These are phyloP conservation scores for Phialophora chinensis DNA, from an alignment of 2,329 filamentous ascomycete species.

Conservation along the genomic window DNA sequence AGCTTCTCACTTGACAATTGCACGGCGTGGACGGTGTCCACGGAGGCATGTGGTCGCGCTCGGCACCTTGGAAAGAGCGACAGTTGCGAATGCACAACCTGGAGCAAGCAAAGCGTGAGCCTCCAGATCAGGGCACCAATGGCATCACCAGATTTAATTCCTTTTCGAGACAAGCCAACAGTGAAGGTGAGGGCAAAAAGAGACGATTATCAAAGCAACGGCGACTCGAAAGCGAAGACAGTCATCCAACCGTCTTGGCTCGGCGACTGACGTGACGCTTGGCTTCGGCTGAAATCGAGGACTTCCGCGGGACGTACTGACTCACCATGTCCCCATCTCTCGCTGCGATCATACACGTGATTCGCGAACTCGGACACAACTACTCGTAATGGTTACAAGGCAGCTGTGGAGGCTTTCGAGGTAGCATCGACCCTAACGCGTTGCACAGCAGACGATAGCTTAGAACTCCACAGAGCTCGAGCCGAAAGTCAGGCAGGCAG, in stretches of 20 bases:
- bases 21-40: neutral
- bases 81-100: neutral
- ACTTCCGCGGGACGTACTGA: constrained; percentile 11
- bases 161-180: constrained; percentile 5
- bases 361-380: neutral
- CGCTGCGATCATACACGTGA: neutral
- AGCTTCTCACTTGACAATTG: neutral
- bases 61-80: neutral
- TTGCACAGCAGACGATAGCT: neutral
- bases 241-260: constrained; percentile 2
- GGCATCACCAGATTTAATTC: neutral
- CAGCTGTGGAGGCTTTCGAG: neutral
- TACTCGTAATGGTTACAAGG: neutral
- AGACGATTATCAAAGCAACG: neutral
- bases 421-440: constrained; percentile 2
- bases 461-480: neutral
- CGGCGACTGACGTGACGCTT: constrained; percentile 8
- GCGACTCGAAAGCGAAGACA: neutral
- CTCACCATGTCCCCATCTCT: neutral
- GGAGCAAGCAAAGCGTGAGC: no score
- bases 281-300: neutral
- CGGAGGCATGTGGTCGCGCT: neutral
- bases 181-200: neutral
- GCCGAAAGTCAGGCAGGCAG: neutral
- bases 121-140: constrained; percentile 9